Percentiles rank a stretch among this genome's conserved stretches.
Conservation (phyloP, 345 rosid species). For the Theobroma cacao region DNA sequence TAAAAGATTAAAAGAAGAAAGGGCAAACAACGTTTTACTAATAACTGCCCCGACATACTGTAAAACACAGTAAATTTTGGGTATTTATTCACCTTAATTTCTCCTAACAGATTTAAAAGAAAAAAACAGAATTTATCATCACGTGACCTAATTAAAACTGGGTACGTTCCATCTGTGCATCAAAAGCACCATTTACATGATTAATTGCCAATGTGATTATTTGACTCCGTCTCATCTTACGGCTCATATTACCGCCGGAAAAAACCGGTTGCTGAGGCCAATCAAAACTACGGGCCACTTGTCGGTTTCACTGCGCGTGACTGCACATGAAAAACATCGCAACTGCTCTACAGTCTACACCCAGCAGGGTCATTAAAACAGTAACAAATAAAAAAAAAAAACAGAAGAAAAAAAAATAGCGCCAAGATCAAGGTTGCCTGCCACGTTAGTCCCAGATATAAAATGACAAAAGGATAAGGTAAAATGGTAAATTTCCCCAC, state of each 20-base stretch:
- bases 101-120: neutral
- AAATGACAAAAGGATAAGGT: neutral
- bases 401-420: conserved; percentile 12
- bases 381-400: neutral
- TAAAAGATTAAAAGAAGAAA: too few species aligned
- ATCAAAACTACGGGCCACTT: neutral
- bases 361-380: neutral
- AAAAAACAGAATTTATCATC: neutral
- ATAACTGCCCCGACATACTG: neutral
- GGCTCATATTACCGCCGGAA: neutral
- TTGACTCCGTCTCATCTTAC: neutral
- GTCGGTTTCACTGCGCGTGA: neutral
- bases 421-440: conserved; percentile 29
- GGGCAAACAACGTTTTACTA: neutral
- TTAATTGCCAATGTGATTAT: neutral
- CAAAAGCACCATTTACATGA: neutral
- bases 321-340: neutral
- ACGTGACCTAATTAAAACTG: neutral
- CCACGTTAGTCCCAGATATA: conserved; percentile 36
- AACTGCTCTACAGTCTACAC: neutral
- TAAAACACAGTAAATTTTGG: neutral
- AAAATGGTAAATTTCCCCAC: conserved; percentile 10
- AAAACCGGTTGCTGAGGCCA: neutral
- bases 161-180: neutral
- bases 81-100: neutral